Conservation (phyloP, 805 yeast species). For the Saccharomyces jurei region DNA sequence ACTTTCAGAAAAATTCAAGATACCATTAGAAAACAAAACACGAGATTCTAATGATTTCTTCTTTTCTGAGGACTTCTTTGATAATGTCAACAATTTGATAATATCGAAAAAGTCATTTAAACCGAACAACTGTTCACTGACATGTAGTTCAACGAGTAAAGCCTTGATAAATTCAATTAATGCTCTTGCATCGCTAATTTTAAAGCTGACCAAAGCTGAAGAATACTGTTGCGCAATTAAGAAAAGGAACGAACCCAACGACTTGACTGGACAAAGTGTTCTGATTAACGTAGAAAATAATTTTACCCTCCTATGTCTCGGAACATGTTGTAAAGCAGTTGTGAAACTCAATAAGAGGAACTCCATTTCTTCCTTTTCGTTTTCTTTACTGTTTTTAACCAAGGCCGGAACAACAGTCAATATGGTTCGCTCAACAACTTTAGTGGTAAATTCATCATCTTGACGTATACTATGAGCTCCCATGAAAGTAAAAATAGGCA, state of each 20-base stretch:
- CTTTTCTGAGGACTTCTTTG: slow-evolving; percentile 27
- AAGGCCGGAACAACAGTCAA: slow-evolving; percentile 86
- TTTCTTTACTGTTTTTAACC: slow-evolving; percentile 38
- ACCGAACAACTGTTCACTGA: slow-evolving; percentile 58
- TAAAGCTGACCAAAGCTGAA: slow-evolving; percentile 44
- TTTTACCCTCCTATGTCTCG: slow-evolving; percentile 89
- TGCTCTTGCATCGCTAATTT: slow-evolving; percentile 56
- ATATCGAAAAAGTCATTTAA: slow-evolving; percentile 42
- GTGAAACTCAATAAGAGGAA: slow-evolving; percentile 80
- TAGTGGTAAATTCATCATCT: slow-evolving; percentile 90
- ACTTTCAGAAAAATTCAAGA: slow-evolving; percentile 41
- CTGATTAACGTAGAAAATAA: slow-evolving; percentile 69
- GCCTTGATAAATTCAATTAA: slow-evolving; percentile 65
- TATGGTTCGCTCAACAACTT: slow-evolving; percentile 88
- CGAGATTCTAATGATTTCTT: slow-evolving; percentile 39
- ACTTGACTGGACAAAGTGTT: slow-evolving; percentile 59
- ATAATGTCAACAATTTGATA: slow-evolving; percentile 32
- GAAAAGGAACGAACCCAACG: slow-evolving; percentile 66
- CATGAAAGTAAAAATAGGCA: slow-evolving; percentile 99
- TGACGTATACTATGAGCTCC: slow-evolving; percentile 95
- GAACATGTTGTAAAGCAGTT: slow-evolving; percentile 92
- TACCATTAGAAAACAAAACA: slow-evolving; percentile 55
- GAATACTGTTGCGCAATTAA: slow-evolving; percentile 76
- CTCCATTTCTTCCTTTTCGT: slow-evolving; percentile 60
- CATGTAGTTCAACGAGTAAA: slow-evolving; percentile 59